These are phyloP conservation scores for Zanthoxylum bungeanum DNA, from an alignment of 345 rosid species.

Conservation along the genomic window DNA sequence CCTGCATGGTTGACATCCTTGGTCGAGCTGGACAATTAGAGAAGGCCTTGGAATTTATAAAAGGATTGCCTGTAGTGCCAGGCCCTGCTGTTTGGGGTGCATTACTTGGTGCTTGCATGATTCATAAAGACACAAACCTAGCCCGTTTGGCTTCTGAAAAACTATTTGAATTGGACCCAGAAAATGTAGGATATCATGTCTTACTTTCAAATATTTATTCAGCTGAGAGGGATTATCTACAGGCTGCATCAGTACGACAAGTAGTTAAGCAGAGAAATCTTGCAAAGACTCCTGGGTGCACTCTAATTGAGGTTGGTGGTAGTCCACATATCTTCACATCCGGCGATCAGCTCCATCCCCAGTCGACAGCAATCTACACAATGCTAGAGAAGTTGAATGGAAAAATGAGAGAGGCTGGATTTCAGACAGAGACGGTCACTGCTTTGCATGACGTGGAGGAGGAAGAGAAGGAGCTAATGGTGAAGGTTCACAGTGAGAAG, in stretches of 20 bases:
- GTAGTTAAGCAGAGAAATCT: constrained; percentile 58
- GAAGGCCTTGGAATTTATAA: constrained; percentile 58
- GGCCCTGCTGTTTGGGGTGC: constrained; percentile 72
- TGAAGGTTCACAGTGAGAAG: constrained; percentile 80
- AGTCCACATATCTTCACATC: constrained; percentile 62
- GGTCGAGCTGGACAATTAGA: constrained; percentile 77
- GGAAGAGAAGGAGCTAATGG: constrained; percentile 73
- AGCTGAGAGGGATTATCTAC: constrained; percentile 54
- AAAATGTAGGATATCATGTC: constrained; percentile 65
- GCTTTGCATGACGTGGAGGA: constrained; percentile 85
- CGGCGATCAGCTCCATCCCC: constrained; percentile 74
- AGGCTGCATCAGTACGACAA: constrained; percentile 68
- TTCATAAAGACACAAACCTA: constrained; percentile 65
- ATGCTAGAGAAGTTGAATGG: constrained; percentile 55
- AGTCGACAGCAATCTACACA: constrained; percentile 50
- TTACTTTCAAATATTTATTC: constrained; percentile 70
- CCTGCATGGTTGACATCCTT: constrained; percentile 78
- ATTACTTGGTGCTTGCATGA: constrained; percentile 74
- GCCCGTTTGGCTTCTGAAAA: constrained; percentile 60
- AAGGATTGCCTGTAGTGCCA: constrained; percentile 54
- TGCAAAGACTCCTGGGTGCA: constrained; percentile 74
- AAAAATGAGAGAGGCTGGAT: constrained; percentile 78
- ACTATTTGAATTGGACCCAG: constrained; percentile 63
- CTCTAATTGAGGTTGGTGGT: constrained; percentile 65
- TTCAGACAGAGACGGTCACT: constrained; percentile 50